Evolutionary conservation across 768 basidiomycete genomes (phyloP).

Genomic region (Suillus sp.): DNA sequence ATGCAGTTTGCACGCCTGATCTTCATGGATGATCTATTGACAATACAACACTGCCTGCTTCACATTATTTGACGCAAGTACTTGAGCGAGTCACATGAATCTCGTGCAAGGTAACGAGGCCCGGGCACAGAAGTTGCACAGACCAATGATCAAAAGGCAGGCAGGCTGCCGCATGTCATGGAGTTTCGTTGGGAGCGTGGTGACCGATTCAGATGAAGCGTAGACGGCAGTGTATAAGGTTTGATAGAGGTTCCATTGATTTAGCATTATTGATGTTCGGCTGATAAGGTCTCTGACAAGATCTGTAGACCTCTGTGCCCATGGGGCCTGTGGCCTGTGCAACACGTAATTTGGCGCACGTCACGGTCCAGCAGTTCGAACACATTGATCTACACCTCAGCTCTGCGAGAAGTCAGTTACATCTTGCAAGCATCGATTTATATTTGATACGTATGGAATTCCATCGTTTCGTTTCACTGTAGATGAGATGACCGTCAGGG

Average conservation of each 20-base stretch:
- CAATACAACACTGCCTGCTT: conserved; percentile 6
- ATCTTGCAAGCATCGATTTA: too few relatives aligned
- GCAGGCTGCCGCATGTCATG: background rate
- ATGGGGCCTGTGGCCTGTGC: too few relatives aligned
- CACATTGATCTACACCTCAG: too few relatives aligned
- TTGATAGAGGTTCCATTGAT: background rate
- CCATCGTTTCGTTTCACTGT: too few relatives aligned
- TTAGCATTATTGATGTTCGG: too few relatives aligned
- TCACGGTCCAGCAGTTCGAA: too few relatives aligned
- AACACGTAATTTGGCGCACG: too few relatives aligned
- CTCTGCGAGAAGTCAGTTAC: too few relatives aligned
- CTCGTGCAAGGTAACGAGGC: conserved; percentile 2
- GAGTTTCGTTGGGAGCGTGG: background rate
- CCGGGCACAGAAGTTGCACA: background rate
- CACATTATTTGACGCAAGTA: conserved; percentile 1
- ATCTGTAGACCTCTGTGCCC: too few relatives aligned
- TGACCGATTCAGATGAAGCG: background rate
- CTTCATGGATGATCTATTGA: conserved; percentile 6
- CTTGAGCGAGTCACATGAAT: background rate
- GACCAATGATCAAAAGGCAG: background rate
- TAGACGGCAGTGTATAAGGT: background rate
- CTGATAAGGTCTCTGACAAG: too few relatives aligned
- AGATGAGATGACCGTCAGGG: too few relatives aligned
- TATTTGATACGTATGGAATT: too few relatives aligned
- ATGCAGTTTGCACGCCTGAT: conserved; percentile 8